A percentile compares a stretch with the other conserved stretches of the same genome.
Conservation (phyloP, 306 rosid species). For the Canavalia ensiformis region DNA sequence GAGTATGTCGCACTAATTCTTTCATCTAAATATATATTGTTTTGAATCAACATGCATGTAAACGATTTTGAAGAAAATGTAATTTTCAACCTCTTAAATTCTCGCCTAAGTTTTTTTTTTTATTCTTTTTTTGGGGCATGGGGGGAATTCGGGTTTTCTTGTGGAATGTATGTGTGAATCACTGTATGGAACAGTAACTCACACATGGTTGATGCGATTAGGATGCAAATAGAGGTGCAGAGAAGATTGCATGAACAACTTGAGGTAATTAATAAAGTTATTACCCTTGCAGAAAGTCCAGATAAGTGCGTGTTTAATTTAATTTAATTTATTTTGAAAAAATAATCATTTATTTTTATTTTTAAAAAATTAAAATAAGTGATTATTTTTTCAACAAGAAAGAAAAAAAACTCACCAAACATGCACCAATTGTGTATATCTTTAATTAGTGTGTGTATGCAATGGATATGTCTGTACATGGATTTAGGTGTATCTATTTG, state of each 20-base stretch:
- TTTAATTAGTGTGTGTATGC: not conserved
- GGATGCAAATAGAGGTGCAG: constrained; percentile 99
- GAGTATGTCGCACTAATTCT: constrained; percentile 64
- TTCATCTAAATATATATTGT: not conserved
- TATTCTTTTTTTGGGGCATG: constrained; percentile 30
- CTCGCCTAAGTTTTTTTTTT: constrained; percentile 35
- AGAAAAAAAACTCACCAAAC: not conserved
- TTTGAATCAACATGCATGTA: constrained; percentile 28
- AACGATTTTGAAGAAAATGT: not conserved
- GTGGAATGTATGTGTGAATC: constrained; percentile 53
- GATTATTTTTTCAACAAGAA: not conserved
- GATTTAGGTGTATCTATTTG: constrained; percentile 41
- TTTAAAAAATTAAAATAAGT: not conserved
- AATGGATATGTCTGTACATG: constrained; percentile 36
- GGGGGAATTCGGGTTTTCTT: constrained; percentile 60
- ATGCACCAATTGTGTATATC: not conserved
- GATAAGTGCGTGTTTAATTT: constrained; percentile 17
- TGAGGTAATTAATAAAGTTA: constrained; percentile 68
- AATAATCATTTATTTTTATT: not conserved
- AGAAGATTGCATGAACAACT: constrained; percentile 96
- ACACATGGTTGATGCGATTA: constrained; percentile 75
- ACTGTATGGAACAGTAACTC: constrained; percentile 67
- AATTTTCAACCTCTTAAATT: constrained; percentile 4
- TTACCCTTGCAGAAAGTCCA: not conserved
- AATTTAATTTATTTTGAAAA: not conserved